Evolutionary conservation across 2,329 filamentous ascomycete species (phyloP).

Genomic region (Biscogniauxia mediterranea): DNA sequence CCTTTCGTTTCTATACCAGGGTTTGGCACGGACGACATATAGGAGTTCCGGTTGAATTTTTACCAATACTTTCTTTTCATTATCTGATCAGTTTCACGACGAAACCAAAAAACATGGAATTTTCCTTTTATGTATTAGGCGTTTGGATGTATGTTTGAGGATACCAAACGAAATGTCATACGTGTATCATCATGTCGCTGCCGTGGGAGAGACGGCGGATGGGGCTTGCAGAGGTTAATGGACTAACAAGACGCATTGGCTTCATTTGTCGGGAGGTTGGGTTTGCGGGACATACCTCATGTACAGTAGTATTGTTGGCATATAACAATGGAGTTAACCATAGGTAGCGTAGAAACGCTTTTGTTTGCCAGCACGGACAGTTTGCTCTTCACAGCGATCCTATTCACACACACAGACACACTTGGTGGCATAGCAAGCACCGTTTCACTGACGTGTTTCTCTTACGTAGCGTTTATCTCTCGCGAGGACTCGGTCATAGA

Average conservation of each 20-base stretch:
- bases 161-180: not conserved
- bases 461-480: not conserved
- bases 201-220: not conserved
- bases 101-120: not conserved
- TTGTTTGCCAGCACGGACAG: not conserved
- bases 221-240: not conserved
- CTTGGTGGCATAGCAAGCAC: not conserved
- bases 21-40: not conserved
- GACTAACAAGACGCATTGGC: not conserved
- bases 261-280: not conserved
- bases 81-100: not conserved
- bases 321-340: not conserved
- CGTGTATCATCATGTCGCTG: not conserved
- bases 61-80: not conserved
- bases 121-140: not conserved
- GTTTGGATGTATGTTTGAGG: not conserved
- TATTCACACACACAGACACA: not conserved
- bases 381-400: not conserved
- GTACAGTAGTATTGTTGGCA: not conserved
- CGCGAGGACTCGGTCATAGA: no score
- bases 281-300: not conserved
- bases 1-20: not conserved
- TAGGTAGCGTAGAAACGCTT: not conserved
- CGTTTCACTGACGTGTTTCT: not conserved
- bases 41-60: constrained; percentile 1